phyloP scores from a whole-genome alignment of 2,329 filamentous ascomycete species.

The Sporothrix brasiliensis region DNA sequence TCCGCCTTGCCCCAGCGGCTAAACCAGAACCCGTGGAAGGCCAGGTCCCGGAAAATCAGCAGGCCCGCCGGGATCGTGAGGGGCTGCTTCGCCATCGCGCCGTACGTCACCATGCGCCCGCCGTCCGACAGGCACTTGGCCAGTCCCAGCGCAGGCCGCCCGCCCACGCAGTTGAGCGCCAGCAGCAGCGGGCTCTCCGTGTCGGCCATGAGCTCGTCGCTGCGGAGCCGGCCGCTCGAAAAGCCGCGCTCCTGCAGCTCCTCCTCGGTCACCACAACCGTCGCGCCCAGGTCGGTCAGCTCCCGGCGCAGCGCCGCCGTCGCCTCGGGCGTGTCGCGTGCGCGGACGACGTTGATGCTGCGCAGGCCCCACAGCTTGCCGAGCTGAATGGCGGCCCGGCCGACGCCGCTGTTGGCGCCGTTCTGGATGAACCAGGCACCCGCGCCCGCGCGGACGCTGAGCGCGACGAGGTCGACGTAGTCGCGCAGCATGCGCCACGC shows the following conservation, averaged over 20 bases:
- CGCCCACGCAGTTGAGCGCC: conserved; percentile 91
- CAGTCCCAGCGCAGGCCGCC: conserved; percentile 77
- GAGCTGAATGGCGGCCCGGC: conserved; percentile 87
- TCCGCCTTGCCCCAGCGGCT: conserved; percentile 83
- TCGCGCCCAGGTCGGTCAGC: conserved; percentile 58
- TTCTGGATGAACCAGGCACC: conserved; percentile 98
- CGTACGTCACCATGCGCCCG: conserved; percentile 86
- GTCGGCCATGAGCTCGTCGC: conserved; percentile 66
- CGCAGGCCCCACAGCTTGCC: conserved; percentile 83
- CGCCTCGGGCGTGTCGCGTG: conserved; percentile 64
- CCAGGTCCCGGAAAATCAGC: conserved; percentile 90
- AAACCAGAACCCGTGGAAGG: conserved; percentile 93
- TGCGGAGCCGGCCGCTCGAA: conserved; percentile 53
- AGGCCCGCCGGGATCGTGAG: conserved; percentile 78
- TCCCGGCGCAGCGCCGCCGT: conserved; percentile 63
- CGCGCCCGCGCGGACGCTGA: conserved; percentile 57
- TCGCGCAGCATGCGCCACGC: conserved; percentile 91
- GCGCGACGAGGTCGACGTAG: conserved; percentile 60
- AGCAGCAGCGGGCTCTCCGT: conserved; percentile 62
- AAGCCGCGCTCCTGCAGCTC: conserved; percentile 63
- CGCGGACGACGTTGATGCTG: conserved; percentile 86
- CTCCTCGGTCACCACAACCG: conserved; percentile 59
- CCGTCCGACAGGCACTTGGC: conserved; percentile 71
- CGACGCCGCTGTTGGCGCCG: conserved; percentile 91
- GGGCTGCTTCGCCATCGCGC: conserved; percentile 90